Evolutionary conservation across 257 asterid species (phyloP), one percentile per base, ranked within the genome.

Genomic region (Hygrophila difformis): DNA sequence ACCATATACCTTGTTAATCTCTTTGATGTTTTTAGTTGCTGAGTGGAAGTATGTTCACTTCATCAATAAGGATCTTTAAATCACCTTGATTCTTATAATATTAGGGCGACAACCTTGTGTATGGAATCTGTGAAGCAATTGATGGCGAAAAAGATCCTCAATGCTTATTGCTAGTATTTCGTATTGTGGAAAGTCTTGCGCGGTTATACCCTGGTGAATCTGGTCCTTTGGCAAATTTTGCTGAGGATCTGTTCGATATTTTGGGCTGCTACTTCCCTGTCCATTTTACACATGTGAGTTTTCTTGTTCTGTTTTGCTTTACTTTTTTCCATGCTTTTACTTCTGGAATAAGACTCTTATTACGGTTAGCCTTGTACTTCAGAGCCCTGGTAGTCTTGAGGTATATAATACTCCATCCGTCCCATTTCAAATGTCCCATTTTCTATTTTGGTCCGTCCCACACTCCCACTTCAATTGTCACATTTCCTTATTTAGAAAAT

Each of bases 141-240:
- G 98, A 86, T 26, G 92, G 73, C 50, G 98, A 86, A 59, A 86
- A 70, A 67, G 95, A 91, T 73, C 98, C 96, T 62, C 68, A 79
- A 40, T 91, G 98, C 72, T 70, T 91, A 63, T 57, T 76, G 72
- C 62, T 64, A 45, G 63, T 82, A 40, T 91, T 82, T 62, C 86
- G 33, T 68, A 65, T 86, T 13, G 85, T 82, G 68, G 82, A 80
- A 69, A 51, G 54, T 31, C 79, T 85, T 64, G 77, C 78, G 15
- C 69, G 54, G 53, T 41, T 79, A 50, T 78, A 73, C 72, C 82
- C 84, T 42, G 81, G 68, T 49, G 60, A 81, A 37, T 66, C 80
- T 55, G 81, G 91, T 28, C 79, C 92, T 29, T 62, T 85, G 21
- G 83, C 70, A 51, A 68, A 64, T 51, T 74, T 63, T 63, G 88